Percentiles rank a stretch among this genome's conserved stretches.
phyloP scores from a whole-genome alignment of 1,284 basidiomycete species.

The Coniferiporia weirii region DNA sequence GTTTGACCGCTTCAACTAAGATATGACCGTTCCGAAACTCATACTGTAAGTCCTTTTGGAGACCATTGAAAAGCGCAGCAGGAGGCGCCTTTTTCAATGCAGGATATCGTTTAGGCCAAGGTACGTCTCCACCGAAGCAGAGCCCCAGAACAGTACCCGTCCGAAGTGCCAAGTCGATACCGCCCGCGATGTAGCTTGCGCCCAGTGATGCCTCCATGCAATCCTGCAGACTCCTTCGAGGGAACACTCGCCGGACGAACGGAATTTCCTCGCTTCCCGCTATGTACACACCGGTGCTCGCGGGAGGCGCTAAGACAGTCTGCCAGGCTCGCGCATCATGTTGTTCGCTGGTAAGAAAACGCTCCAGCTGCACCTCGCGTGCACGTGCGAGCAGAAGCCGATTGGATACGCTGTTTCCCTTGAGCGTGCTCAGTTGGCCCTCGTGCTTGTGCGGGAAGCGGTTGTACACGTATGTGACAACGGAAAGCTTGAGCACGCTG shows the following conservation, averaged over 20 bases:
- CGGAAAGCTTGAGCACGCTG: conserved; percentile 71
- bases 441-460: conserved; percentile 72
- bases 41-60: conserved; percentile 69
- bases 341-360: conserved; percentile 56
- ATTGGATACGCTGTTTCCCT: conserved; percentile 64
- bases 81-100: conserved; percentile 27
- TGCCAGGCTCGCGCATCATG: conserved; percentile 57
- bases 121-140: conserved; percentile 61
- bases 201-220: conserved; percentile 81
- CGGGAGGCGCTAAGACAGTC: conserved; percentile 39
- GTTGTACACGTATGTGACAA: conserved; percentile 72
- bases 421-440: conserved; percentile 66
- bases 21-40: conserved; percentile 57
- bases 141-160: conserved; percentile 61
- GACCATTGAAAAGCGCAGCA: conserved; percentile 45
- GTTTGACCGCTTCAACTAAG: conserved; percentile 72
- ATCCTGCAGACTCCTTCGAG: conserved; percentile 73
- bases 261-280: conserved; percentile 24
- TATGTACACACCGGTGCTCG: conserved; percentile 27
- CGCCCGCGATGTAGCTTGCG: conserved; percentile 65
- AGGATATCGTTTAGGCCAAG: conserved; percentile 54
- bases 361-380: conserved; percentile 55
- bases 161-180: conserved; percentile 61
- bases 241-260: conserved; percentile 35
- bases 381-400: conserved; percentile 62